A percentile compares a stretch with the other conserved stretches of the same genome.
phyloP scores from a whole-genome alignment of 305 asterid species.

The Ajuga reptans region DNA sequence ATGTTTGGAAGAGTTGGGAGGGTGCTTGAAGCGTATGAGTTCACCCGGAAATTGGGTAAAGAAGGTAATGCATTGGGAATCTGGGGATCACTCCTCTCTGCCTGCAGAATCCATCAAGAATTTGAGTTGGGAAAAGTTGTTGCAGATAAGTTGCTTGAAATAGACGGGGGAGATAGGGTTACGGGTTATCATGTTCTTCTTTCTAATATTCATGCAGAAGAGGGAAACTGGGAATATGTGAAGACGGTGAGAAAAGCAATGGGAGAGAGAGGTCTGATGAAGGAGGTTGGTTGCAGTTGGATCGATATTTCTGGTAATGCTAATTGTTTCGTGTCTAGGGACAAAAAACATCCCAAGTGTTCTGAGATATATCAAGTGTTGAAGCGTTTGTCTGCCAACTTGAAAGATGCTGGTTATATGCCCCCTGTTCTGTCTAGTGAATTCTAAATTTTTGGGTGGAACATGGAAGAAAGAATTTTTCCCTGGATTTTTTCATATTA shows the following conservation, averaged over 20 bases:
- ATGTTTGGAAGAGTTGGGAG: slow-evolving; percentile 87
- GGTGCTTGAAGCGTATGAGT: slow-evolving; percentile 63
- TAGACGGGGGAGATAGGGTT: slow-evolving; percentile 38
- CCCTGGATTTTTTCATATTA: background rate
- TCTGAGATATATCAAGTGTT: slow-evolving; percentile 39
- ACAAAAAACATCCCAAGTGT: slow-evolving; percentile 42
- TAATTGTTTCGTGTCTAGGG: slow-evolving; percentile 50
- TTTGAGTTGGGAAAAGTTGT: slow-evolving; percentile 72
- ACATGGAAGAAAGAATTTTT: background rate
- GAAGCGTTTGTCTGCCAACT: slow-evolving; percentile 43
- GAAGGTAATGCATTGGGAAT: slow-evolving; percentile 46
- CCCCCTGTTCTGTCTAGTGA: slow-evolving; percentile 32
- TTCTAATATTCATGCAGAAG: slow-evolving; percentile 75
- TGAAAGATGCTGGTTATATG: slow-evolving; percentile 49
- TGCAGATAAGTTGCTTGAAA: slow-evolving; percentile 51
- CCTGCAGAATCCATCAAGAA: slow-evolving; percentile 60
- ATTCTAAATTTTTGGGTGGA: slow-evolving; percentile 25
- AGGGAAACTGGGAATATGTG: slow-evolving; percentile 72
- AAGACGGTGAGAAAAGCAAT: slow-evolving; percentile 53
- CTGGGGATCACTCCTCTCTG: slow-evolving; percentile 85
- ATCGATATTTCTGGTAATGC: slow-evolving; percentile 49
- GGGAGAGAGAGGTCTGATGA: slow-evolving; percentile 47
- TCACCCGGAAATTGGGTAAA: slow-evolving; percentile 46
- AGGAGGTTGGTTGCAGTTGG: slow-evolving; percentile 96
- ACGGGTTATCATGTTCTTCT: slow-evolving; percentile 73